A percentile compares a stretch with the other conserved stretches of the same genome.
Evolutionary conservation across 2,329 filamentous ascomycete species (phyloP).

Genomic region (Arthrobotrys pseudoclavata): DNA sequence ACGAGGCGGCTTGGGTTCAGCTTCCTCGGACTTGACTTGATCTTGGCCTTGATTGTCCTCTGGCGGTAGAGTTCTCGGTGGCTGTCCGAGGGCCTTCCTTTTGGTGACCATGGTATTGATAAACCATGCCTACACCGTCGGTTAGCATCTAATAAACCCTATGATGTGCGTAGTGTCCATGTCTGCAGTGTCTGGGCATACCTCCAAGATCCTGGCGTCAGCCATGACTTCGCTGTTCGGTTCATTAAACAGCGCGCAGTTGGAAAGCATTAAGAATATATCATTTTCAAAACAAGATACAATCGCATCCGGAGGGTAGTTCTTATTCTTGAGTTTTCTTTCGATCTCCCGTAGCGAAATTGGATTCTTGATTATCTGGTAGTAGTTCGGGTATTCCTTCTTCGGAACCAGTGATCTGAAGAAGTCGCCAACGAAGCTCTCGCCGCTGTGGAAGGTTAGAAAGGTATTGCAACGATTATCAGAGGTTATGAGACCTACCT

Average conservation of each 20-base stretch:
- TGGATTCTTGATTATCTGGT: constrained; percentile 45
- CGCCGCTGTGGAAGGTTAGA: constrained; percentile 17
- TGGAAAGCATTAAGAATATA: constrained; percentile 44
- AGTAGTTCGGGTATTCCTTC: constrained; percentile 51
- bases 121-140: constrained; percentile 19
- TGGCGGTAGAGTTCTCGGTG: constrained; percentile 40
- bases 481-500: constrained; percentile 19
- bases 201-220: constrained; percentile 49
- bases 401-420: constrained; percentile 32
- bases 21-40: constrained; percentile 29
- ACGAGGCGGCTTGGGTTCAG: constrained; percentile 33
- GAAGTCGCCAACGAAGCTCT: constrained; percentile 34
- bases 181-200: background rate
- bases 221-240: constrained; percentile 43
- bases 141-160: background rate
- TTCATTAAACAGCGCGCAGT: constrained; percentile 52
- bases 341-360: constrained; percentile 34
- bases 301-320: constrained; percentile 20
- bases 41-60: background rate
- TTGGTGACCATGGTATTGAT: constrained; percentile 22
- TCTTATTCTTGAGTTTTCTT: constrained; percentile 30
- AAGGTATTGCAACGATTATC: too few relatives aligned
- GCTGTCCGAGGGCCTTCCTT: constrained; percentile 21
- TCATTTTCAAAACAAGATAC: constrained; percentile 44
- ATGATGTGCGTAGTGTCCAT: background rate